Evolutionary conservation across 805 yeast species (phyloP), one percentile per base, ranked within the genome.

Genomic region (Pichia rugopelliculosa): DNA sequence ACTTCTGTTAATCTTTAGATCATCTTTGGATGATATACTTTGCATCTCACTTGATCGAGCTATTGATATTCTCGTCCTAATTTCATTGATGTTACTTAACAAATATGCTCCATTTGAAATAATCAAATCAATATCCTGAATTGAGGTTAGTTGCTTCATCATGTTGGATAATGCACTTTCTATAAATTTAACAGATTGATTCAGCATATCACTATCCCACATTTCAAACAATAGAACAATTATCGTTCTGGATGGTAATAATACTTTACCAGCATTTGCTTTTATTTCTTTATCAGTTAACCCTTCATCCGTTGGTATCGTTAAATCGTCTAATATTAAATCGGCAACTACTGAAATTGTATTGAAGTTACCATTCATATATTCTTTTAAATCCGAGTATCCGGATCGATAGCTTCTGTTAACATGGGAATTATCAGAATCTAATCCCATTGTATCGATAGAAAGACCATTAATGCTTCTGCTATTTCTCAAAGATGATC

Each of bases 201-300:
- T 80, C 17, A 96, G 87, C 59, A 88, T 75, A 1, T 97, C 97
- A 40, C 88, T 73, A 67, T 96, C 77, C 99, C 99, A 93, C 96
- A 93, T 87, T 62, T 91, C 97, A 58, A 91, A 82, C 53, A 91
- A 72, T 26, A 91, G 81, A 54, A 90, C 82, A 59, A 90, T 89
- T 58, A 91, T 80, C 53, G 91, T 86, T 72, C 96, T 80, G 1
- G 97, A 91, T 20, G 98, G 98, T 80, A 87, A 91, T 46, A 93
- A 73, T 6, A 91, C 91, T 61, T 93, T 97, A 59, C 88, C 87
- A 18, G 34, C 11, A 61, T 86, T 77, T 9, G 89, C 79, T 52
- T 87, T 70, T 56, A 81, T 86, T 42, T 86, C 82, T 33, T 93
- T 87, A 38, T 83, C 86, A 22, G 95, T 3, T 4, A 30, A 30